Evolutionary conservation across 78 protist species (phyloP), one percentile per base, ranked within the genome.

Genomic region (Dictyostelium brefeldianum): DNA sequence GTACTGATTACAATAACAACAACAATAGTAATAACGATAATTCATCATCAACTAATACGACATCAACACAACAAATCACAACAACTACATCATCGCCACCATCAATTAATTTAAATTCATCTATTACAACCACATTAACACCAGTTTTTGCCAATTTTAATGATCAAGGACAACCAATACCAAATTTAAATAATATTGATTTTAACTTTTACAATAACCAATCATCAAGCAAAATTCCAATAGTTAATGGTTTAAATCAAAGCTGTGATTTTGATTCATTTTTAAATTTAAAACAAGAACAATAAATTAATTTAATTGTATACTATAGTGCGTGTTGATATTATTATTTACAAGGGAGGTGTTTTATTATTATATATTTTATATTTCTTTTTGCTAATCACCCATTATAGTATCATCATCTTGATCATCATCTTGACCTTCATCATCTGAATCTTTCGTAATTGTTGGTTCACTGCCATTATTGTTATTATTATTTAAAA

Each of bases 211-310:
- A 15, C 12, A 36, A 36, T 70, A 41, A 12, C 41, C 80, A 74
- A 43, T 47, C 80, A 74, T 47, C 57, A 74, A 22, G 20, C 14
- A 74, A 41, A 47, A 48, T 74, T 20, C 80, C 80, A 47, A 74
- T 22, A 3, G 43, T 36, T 5, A 12, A 15, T 14, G 11, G 22
- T 74, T 47, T 74, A 74, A 74, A 74, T 47, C 80, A 74, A 74
- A 74, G 80, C 48, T 74, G 57, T 74, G 80, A 74, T 74, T 74
- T 74, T 11, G 80, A 74, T 20, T 74, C 80, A 74, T 74, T 74
- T 74, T 74, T 74, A 74, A 74, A 74, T 47, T 74, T 67, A 48
- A 56, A 81, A 46, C 51, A 46, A 64, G 9, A 22, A 53, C 14
- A 53, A 53, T 17, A 59, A 59, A 59, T 3, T 3, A 59, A n/a